Conservation (phyloP, 306 rosid genomes). For the Coriaria nepalensis region DNA sequence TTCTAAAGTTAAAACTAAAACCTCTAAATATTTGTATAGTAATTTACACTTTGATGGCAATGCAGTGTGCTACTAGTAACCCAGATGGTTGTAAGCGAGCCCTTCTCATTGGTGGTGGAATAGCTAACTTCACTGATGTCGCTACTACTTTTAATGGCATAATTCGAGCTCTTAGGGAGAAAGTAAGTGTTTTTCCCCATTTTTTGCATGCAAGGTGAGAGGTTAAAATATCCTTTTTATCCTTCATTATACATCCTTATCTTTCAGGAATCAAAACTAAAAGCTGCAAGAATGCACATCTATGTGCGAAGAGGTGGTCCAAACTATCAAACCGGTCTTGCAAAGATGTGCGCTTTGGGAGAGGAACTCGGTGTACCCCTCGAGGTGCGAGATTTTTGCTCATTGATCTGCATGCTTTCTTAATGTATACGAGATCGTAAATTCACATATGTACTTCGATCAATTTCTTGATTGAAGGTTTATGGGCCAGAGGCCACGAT, state of each 20-base stretch:
- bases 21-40: conserved; percentile 6
- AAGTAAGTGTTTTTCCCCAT: conserved; percentile 26
- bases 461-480: conserved; percentile 33
- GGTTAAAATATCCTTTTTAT: conserved; percentile 3
- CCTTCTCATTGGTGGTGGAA: conserved; percentile 84
- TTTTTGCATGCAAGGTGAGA: conserved; percentile 6
- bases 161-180: conserved; percentile 65
- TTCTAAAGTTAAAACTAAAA: conserved; percentile 1
- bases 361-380: conserved; percentile 72
- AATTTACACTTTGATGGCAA: conserved; percentile 12
- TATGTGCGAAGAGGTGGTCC: conserved; percentile 89
- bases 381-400: conserved; percentile 33
- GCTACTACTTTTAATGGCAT: conserved; percentile 82
- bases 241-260: not conserved
- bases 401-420: not conserved
- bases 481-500: conserved; percentile 84
- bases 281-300: conserved; percentile 69
- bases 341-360: conserved; percentile 65
- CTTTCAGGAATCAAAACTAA: conserved; percentile 55
- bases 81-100: conserved; percentile 86
- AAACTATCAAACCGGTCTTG: conserved; percentile 68
- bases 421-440: not conserved
- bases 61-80: conserved; percentile 76
- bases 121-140: conserved; percentile 84
- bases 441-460: no score